Base-by-base conservation (phyloP, 2,329 filamentous ascomycete species). In the Tolypocladium cylindrosporum region DNA sequence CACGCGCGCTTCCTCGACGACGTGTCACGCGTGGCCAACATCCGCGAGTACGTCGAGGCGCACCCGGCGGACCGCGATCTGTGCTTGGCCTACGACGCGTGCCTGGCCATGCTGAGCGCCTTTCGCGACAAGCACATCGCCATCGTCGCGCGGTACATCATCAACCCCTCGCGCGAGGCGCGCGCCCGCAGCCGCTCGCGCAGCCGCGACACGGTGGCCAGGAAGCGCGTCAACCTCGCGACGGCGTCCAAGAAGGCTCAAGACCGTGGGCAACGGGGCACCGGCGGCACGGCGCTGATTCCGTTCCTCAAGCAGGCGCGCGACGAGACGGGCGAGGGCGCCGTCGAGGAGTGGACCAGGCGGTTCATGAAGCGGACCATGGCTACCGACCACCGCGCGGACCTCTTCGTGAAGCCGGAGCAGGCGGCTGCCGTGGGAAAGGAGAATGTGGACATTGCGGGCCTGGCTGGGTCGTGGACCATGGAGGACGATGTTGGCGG, bases 251-350 rank as follows among this genome's bases (percentile, higher is more conserved):
- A 75, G 19, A 75, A 77, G 63, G 70, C 74, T 21, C 74, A 76
- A 54, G 75, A 79, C 61, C 75, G 76, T 67, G 87, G 87, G 55
- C 81, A 96, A 36, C 90, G 89, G 51, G 94, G 94, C 2, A 99
- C 94, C 0, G 94, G 94, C 16, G 94, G 94, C 19, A 97, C 94
- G 0, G 90, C 92, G 0, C 77, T 99, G 58, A 97, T 99, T 58
- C 90, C 93, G 0, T 99, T 99, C 74, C 77, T 99, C 61, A 97
- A 97, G 74, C 94, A 99, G 74, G 94, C 94, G 5, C 82, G 94
- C 36, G 92, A 99, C 67, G 94, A 99, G 78, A 99, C 94, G 0
- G 90, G 90, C 19, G 93, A 97, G 72, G 91, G 91, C 1, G 91
- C 92, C 1, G 87, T 97, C 42, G 80, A 84, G 64, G 75, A 78